A percentile compares a stretch with the other conserved stretches of the same genome.
These are phyloP conservation scores for Trichosporon faecale DNA, from an alignment of 1,284 basidiomycete species.

Conservation along the genomic window DNA sequence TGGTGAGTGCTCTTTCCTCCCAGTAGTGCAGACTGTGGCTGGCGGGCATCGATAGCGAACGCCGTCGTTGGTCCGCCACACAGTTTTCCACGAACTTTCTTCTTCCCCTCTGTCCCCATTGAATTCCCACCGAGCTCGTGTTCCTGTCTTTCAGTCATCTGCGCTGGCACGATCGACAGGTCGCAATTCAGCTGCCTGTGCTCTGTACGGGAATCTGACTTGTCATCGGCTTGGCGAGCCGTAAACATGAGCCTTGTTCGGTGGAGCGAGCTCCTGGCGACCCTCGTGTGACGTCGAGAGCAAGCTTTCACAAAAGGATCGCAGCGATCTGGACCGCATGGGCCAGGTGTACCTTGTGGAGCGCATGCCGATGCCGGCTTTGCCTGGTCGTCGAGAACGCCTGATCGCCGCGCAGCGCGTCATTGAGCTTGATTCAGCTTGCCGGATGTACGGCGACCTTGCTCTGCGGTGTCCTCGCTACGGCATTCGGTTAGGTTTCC, in stretches of 20 bases:
- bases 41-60: background rate
- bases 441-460: background rate
- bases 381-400: background rate
- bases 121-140: background rate
- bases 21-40: background rate
- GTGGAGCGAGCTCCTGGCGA: background rate
- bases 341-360: background rate
- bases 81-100: background rate
- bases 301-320: background rate
- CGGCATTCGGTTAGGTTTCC: background rate
- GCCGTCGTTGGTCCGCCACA: background rate
- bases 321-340: background rate
- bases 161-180: background rate
- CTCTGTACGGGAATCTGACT: background rate
- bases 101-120: background rate
- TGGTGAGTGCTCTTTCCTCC: constrained; percentile 33
- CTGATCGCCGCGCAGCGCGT: background rate
- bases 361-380: background rate
- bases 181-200: background rate
- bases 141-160: background rate
- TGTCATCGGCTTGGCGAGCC: background rate
- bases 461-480: background rate
- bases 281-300: background rate
- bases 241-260: background rate
- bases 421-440: background rate